Evolutionary conservation across 1,139 yeast genomes (phyloP).

Genomic region (Geotrichum cucujoidarum): DNA sequence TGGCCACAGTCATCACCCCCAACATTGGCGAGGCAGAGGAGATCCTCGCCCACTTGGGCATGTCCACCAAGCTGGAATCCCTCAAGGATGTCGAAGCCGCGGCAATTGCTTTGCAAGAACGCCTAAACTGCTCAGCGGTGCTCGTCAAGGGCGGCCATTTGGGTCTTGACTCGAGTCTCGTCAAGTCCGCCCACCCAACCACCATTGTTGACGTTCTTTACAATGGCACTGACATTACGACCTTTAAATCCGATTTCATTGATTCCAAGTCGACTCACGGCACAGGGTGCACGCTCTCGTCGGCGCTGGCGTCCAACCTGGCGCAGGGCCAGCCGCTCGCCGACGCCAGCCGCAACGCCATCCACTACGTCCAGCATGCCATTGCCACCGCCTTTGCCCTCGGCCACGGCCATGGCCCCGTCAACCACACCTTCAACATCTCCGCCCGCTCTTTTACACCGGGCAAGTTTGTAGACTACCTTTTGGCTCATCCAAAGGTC

Average conservation of each 20-base stretch:
- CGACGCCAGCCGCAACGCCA: conserved; percentile 51
- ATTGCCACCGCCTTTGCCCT: conserved; percentile 42
- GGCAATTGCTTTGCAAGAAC: conserved; percentile 43
- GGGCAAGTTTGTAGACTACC: conserved; percentile 47
- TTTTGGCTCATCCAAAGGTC: conserved; percentile 55
- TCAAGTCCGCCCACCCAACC: conserved; percentile 23
- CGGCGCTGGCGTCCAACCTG: conserved; percentile 72
- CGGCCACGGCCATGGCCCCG: conserved; percentile 69
- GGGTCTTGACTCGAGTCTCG: conserved; percentile 35
- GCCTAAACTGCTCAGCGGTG: conserved; percentile 46
- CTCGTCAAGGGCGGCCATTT: conserved; percentile 85
- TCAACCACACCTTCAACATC: conserved; percentile 49
- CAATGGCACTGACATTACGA: conserved; percentile 43
- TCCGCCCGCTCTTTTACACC: conserved; percentile 38
- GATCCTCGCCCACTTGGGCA: conserved; percentile 20
- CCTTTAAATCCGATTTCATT: conserved; percentile 49
- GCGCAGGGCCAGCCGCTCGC: conserved; percentile 49
- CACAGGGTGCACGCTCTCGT: conserved; percentile 84
- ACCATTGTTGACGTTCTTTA: conserved; percentile 58
- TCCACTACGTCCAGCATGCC: conserved; percentile 64
- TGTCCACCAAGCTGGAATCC: conserved; percentile 16
- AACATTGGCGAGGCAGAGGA: conserved; percentile 59
- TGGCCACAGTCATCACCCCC: conserved; percentile 69
- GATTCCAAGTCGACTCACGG: conserved; percentile 68
- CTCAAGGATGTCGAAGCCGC: conserved; percentile 41